Evolutionary conservation across 164 flowering plant species (phyloP), one percentile per base, ranked within the genome.

Genomic region (Chimonanthus salicifolius): DNA sequence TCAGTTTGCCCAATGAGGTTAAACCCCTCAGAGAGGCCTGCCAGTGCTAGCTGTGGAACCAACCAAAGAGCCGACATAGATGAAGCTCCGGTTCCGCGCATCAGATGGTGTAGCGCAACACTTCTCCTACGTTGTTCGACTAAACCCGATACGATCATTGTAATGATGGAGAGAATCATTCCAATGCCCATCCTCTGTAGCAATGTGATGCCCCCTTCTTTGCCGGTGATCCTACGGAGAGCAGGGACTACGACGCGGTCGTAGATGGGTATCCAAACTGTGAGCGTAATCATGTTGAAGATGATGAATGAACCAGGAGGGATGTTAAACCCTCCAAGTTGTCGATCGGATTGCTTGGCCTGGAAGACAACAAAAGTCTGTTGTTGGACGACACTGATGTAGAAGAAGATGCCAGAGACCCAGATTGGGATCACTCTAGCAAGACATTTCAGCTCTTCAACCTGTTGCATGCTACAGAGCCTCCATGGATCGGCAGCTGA

Each of bases 111-210:
- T 6, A 51, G 4, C 70, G 75, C 88, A 0, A 62, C 4, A 11
- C 54, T 46, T 45, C 86, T 74, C 20, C 89, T 72, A 74, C 62
- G 69, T 8, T 64, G 43, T 58, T 87, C 89, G 0, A 83, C 51
- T 1, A 84, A 8, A 3, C 78, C 89, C 3, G 87, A 74, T 0
- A 83, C 78, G 3, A 83, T 49, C 86, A 81, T 81, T 0, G 84
- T 43, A 0, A 79, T 13, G 3, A 78, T 50, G 0, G 85, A 76
- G 58, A 89, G 75, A 0, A 84, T 65, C 0, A 85, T 77, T 8
- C 97, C 98, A 3, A 84, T 80, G 2, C 97, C 97, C 68, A 88
- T 88, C 58, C 93, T 77, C 66, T 91, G 93, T 60, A 92, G 89
- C 2, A 85, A 81, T 4, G 94, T 87, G 67, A 93, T 78, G 0